These are phyloP conservation scores for Teratosphaeria zuluensis DNA, from an alignment of 2,329 filamentous ascomycete genomes.

Conservation along the genomic window DNA sequence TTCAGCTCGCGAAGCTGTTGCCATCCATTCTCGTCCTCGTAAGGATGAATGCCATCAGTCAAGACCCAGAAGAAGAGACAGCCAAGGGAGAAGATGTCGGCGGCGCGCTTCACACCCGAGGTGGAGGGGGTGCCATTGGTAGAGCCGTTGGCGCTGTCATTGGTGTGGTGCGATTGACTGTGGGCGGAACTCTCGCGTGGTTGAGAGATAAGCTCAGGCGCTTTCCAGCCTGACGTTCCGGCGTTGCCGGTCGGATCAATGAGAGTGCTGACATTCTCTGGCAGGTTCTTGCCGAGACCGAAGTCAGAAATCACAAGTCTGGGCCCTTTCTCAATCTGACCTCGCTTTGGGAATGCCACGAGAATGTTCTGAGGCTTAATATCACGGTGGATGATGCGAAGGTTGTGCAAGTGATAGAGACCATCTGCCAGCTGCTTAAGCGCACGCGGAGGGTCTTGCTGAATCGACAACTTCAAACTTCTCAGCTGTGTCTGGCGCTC, in stretches of 20 bases:
- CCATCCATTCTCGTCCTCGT: constrained; percentile 87
- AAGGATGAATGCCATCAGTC: constrained; percentile 83
- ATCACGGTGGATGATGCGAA: constrained; percentile 93
- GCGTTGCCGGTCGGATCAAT: constrained; percentile 90
- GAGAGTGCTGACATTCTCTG: constrained; percentile 88
- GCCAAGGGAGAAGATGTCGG: constrained; percentile 94
- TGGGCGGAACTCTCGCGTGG: constrained; percentile 36
- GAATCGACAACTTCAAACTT: constrained; percentile 61
- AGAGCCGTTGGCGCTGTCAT: constrained; percentile 46
- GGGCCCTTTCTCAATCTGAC: constrained; percentile 53
- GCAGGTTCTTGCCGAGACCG: constrained; percentile 92
- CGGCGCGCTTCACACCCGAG: constrained; percentile 83
- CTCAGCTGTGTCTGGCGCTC: constrained; percentile 26
- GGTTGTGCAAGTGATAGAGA: constrained; percentile 75
- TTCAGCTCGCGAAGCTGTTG: constrained; percentile 81
- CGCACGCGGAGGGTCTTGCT: constrained; percentile 66
- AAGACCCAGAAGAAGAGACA: constrained; percentile 99
- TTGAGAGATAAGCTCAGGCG: constrained; percentile 74
- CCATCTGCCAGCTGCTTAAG: constrained; percentile 85
- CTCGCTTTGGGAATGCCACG: constrained; percentile 60
- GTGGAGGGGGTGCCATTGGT: constrained; percentile 32
- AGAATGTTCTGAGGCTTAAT: constrained; percentile 97
- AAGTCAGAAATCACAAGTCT: constrained; percentile 96
- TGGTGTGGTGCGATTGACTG: constrained; percentile 33
- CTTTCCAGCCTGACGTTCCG: constrained; percentile 92